phyloP scores from a whole-genome alignment of 768 basidiomycete genomes.

The Sporobolomyces roseus region DNA sequence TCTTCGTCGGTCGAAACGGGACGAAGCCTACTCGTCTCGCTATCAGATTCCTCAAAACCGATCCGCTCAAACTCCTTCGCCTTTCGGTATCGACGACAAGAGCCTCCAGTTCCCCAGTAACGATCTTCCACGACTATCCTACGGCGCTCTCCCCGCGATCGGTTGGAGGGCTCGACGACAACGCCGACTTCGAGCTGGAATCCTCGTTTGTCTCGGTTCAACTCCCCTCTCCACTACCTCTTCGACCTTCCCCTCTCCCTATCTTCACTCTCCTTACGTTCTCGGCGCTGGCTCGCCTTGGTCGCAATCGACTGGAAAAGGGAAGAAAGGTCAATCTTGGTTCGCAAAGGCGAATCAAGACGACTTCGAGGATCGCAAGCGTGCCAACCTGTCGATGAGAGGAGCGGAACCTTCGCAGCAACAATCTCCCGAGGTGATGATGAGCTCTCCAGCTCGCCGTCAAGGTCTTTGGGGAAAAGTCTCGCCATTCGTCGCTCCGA shows the following conservation, averaged over 20 bases:
- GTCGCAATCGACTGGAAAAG: neutral
- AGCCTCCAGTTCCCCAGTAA: neutral
- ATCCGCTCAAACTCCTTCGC: neutral
- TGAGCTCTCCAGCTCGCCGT: neutral
- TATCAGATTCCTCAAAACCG: conserved; percentile 5
- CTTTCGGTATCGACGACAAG: conserved; percentile 14
- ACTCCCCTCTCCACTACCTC: conserved; percentile 12
- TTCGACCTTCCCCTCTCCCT: conserved; percentile 5
- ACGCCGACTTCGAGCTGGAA: conserved; percentile 25
- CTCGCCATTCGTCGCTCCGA: conserved; percentile 4
- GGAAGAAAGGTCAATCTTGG: neutral
- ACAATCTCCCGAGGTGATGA: neutral
- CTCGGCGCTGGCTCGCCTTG: conserved; percentile 8
- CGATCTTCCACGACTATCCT: neutral
- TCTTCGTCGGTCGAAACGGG: neutral
- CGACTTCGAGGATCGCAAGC: neutral
- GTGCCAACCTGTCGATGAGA: neutral
- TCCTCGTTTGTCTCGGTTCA: conserved; percentile 32
- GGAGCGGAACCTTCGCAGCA: neutral
- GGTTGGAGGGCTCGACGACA: conserved; percentile 18
- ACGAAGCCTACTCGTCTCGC: neutral
- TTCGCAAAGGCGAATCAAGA: neutral
- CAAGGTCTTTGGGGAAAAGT: neutral
- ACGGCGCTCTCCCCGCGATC: neutral
- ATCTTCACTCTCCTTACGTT: conserved; percentile 20